phyloP scores from a whole-genome alignment of 768 basidiomycete genomes.

The Scleroderma bovista region DNA sequence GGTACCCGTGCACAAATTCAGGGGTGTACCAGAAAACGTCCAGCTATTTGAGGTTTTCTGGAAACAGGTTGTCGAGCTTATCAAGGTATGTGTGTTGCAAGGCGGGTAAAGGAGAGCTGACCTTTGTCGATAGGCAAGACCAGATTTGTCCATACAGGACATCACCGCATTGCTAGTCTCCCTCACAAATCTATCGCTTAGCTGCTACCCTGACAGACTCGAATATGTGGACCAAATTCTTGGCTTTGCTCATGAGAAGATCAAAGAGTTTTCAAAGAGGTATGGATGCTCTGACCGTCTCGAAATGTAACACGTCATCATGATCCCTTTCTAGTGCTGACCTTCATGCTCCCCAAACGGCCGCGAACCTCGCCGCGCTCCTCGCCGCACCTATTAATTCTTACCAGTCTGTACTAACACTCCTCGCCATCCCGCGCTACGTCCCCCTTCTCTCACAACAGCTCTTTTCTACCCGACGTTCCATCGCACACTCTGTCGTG shows the following conservation, averaged over 20 bases:
- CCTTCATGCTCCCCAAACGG: slow-evolving; percentile 82
- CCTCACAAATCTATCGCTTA: slow-evolving; percentile 88
- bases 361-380: slow-evolving; percentile 82
- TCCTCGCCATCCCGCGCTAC: slow-evolving; percentile 94
- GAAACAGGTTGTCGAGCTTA: slow-evolving; percentile 96
- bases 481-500: slow-evolving; percentile 92
- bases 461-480: slow-evolving; percentile 83
- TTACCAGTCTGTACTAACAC: slow-evolving; percentile 91
- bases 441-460: slow-evolving; percentile 78
- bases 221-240: slow-evolving; percentile 98
- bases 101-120: neutral
- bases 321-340: slow-evolving; percentile 56
- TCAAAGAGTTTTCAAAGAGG: slow-evolving; percentile 81
- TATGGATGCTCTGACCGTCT: slow-evolving; percentile 23
- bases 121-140: slow-evolving; percentile 65
- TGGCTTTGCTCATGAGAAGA: slow-evolving; percentile 81
- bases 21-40: slow-evolving; percentile 93
- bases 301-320: slow-evolving; percentile 3
- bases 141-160: slow-evolving; percentile 95
- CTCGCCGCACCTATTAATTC: slow-evolving; percentile 94
- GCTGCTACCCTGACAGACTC: slow-evolving; percentile 94
- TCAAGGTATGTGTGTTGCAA: slow-evolving; percentile 60
- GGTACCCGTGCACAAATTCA: slow-evolving; percentile 67
- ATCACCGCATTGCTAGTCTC: slow-evolving; percentile 96
- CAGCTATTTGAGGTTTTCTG: slow-evolving; percentile 98